Percentiles rank a stretch among this genome's conserved stretches.
These are phyloP conservation scores for Epichloe gansuensis DNA, from an alignment of 2,329 filamentous ascomycete species.

Conservation along the genomic window DNA sequence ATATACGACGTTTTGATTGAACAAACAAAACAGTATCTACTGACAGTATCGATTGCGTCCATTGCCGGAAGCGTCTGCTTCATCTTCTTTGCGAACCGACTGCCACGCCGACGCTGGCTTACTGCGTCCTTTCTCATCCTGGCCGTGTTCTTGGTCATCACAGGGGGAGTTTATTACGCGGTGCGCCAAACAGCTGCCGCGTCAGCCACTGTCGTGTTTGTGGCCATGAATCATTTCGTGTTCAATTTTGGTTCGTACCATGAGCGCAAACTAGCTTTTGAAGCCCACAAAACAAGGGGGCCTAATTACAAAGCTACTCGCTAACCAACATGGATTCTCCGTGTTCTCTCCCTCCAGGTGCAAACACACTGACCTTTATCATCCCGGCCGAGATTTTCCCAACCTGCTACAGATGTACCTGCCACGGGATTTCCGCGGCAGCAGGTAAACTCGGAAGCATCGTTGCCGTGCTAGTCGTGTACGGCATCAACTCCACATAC, in stretches of 20 bases:
- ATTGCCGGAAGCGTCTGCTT: constrained; percentile 37
- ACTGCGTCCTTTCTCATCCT: constrained; percentile 35
- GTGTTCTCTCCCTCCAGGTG: constrained; percentile 23
- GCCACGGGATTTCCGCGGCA: constrained; percentile 48
- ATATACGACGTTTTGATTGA: constrained; percentile 39
- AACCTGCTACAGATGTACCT: constrained; percentile 48
- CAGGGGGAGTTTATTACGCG: constrained; percentile 36
- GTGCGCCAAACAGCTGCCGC: constrained; percentile 29
- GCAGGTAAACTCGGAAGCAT: constrained; percentile 46
- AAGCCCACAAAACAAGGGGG: neutral
- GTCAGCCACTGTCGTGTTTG: constrained; percentile 34
- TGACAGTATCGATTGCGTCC: constrained; percentile 38
- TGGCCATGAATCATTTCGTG: constrained; percentile 39
- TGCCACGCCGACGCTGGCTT: constrained; percentile 36
- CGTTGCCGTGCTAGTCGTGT: constrained; percentile 36
- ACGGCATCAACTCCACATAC: constrained; percentile 35
- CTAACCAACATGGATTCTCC: neutral
- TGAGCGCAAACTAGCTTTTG: too few relatives aligned
- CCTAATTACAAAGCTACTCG: neutral
- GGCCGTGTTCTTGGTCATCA: constrained; percentile 33
- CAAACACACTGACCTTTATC: constrained; percentile 51
- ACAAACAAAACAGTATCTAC: constrained; percentile 38
- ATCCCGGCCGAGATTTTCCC: constrained; percentile 53
- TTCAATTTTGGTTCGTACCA: constrained; percentile 38
- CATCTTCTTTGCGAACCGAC: constrained; percentile 32